A percentile compares a stretch with the other conserved stretches of the same genome.
phyloP scores from a whole-genome alignment of 2,329 filamentous ascomycete genomes.

The Corinectria fuckeliana region DNA sequence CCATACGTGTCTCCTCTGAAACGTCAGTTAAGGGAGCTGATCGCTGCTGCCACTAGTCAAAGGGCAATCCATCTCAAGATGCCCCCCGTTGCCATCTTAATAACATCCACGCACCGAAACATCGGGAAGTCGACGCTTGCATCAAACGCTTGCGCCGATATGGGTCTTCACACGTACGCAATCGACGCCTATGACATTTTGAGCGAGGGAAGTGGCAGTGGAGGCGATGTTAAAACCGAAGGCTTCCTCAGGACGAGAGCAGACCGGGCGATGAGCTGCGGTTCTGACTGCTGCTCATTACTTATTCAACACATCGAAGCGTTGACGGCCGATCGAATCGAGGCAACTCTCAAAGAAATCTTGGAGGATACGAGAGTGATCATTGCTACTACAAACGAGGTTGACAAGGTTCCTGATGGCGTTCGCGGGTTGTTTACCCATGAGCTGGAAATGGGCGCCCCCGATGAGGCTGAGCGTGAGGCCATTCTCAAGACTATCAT shows the following conservation, averaged over 20 bases:
- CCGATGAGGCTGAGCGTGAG: slow-evolving; percentile 91
- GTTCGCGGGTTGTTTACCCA: slow-evolving; percentile 93
- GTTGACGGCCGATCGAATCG: slow-evolving; percentile 88
- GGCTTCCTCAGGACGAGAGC: slow-evolving; percentile 86
- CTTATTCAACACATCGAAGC: slow-evolving; percentile 92
- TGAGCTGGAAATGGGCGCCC: slow-evolving; percentile 90
- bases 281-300: slow-evolving; percentile 80
- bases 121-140: slow-evolving; percentile 91
- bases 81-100: slow-evolving; percentile 84
- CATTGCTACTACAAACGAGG: slow-evolving; percentile 92
- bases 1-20: slow-evolving; percentile 65
- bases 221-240: slow-evolving; percentile 92
- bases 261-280: slow-evolving; percentile 88
- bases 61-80: slow-evolving; percentile 86
- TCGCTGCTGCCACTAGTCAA: slow-evolving; percentile 87
- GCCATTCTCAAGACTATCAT: slow-evolving; percentile 83
- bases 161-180: slow-evolving; percentile 86
- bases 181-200: slow-evolving; percentile 94
- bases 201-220: slow-evolving; percentile 82
- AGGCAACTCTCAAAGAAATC: slow-evolving; percentile 82
- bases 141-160: slow-evolving; percentile 78
- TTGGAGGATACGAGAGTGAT: slow-evolving; percentile 80
- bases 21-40: slow-evolving; percentile 79
- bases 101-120: slow-evolving; percentile 90
- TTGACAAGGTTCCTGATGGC: slow-evolving; percentile 91